Conservation (phyloP, 2,329 filamentous ascomycete genomes). For the Penicillium freii region DNA sequence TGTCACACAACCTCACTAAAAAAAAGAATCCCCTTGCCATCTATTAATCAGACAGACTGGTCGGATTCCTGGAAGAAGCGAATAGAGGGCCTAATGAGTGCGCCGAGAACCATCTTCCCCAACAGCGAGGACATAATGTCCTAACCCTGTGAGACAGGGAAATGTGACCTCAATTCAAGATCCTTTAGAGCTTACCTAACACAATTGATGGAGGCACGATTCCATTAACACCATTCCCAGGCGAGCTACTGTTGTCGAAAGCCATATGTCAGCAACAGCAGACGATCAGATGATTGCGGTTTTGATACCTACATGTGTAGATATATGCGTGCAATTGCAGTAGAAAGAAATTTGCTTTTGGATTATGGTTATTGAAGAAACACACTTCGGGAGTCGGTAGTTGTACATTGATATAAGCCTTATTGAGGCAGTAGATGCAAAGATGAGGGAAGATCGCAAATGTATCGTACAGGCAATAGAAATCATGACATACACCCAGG, state of each 20-base stretch:
- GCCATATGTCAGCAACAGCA: too few relatives aligned
- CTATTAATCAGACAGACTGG: background rate
- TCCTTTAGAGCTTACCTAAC: too few relatives aligned
- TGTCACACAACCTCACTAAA: background rate
- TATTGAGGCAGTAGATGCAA: background rate
- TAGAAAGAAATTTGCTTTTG: background rate
- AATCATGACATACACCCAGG: slow-evolving; percentile 12
- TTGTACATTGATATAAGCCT: slow-evolving; percentile 35
- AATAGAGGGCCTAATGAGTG: slow-evolving; percentile 52
- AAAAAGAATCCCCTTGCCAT: too few relatives aligned
- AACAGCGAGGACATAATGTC: too few relatives aligned
- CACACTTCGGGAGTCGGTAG: slow-evolving; percentile 32
- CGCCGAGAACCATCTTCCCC: too few relatives aligned
- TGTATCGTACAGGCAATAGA: slow-evolving; percentile 24
- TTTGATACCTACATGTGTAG: too few relatives aligned
- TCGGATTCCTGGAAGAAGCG: slow-evolving; percentile 51
- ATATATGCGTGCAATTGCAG: background rate
- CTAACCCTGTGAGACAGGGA: too few relatives aligned
- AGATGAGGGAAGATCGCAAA: background rate
- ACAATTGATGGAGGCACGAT: too few relatives aligned
- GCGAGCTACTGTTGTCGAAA: too few relatives aligned
- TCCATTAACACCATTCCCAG: too few relatives aligned
- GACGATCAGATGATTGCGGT: too few relatives aligned
- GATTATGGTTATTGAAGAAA: background rate
- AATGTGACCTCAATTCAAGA: too few relatives aligned